A percentile compares a stretch with the other conserved stretches of the same genome.
Evolutionary conservation across 2,329 filamentous ascomycete species (phyloP).

Genomic region (Trichoderma breve): DNA sequence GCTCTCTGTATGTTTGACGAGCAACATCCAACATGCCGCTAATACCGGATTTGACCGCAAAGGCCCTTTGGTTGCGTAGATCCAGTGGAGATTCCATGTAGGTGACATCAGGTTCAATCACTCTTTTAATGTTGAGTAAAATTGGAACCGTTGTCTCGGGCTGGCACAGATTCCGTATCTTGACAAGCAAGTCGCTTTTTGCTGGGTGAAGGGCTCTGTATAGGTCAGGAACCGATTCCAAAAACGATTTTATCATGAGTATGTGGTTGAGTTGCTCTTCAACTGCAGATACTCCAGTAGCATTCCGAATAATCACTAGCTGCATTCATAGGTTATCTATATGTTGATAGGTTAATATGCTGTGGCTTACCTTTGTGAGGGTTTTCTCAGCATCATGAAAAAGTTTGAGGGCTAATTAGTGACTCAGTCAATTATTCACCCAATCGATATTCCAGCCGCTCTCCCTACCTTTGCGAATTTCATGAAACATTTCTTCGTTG

Average conservation of each 20-base stretch:
- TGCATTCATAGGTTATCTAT: slow-evolving; percentile 35
- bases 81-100: slow-evolving; percentile 80
- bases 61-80: slow-evolving; percentile 83
- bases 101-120: slow-evolving; percentile 77
- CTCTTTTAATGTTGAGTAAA: slow-evolving; percentile 61
- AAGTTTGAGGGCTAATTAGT: slow-evolving; percentile 59
- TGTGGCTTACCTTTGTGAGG: slow-evolving; percentile 63
- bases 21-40: slow-evolving; percentile 86
- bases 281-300: slow-evolving; percentile 63
- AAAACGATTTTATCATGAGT: slow-evolving; percentile 80
- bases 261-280: slow-evolving; percentile 85
- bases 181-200: slow-evolving; percentile 60
- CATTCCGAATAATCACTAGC: slow-evolving; percentile 73
- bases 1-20: slow-evolving; percentile 85
- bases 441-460: neutral
- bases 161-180: slow-evolving; percentile 68
- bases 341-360: neutral
- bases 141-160: slow-evolving; percentile 61
- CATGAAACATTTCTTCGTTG: slow-evolving; percentile 82
- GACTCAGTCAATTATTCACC: neutral
- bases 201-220: slow-evolving; percentile 66
- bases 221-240: slow-evolving; percentile 65
- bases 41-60: slow-evolving; percentile 82
- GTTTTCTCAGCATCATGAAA: slow-evolving; percentile 79
- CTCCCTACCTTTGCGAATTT: slow-evolving; percentile 62